Percentiles rank a stretch among this genome's conserved stretches.
phyloP scores from a whole-genome alignment of 345 rosid species.

The Pistacia atlantica region DNA sequence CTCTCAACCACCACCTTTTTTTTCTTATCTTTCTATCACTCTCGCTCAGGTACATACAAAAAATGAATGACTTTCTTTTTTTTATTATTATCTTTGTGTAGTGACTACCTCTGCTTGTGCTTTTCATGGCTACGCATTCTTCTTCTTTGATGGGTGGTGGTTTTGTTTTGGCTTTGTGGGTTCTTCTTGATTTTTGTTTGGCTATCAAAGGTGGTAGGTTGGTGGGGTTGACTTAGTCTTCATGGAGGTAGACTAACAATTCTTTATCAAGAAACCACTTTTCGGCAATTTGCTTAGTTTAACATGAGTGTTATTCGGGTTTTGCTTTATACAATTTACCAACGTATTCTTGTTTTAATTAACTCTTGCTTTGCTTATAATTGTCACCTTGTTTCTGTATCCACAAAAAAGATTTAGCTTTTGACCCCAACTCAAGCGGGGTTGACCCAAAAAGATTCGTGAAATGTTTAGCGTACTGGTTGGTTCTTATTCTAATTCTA shows the following conservation, averaged over 20 bases:
- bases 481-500: not conserved
- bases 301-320: slow-evolving; percentile 7
- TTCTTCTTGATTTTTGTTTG: slow-evolving; percentile 22
- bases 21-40: not conserved
- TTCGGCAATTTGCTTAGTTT: slow-evolving; percentile 29
- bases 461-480: not conserved
- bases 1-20: slow-evolving; percentile 36
- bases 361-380: slow-evolving; percentile 1
- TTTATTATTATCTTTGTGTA: slow-evolving; percentile 23
- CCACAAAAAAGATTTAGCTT: slow-evolving; percentile 12
- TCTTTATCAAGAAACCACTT: slow-evolving; percentile 20
- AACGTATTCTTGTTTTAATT: slow-evolving; percentile 11
- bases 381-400: slow-evolving; percentile 27
- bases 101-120: slow-evolving; percentile 33
- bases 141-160: slow-evolving; percentile 29
- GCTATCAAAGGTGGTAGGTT: slow-evolving; percentile 76
- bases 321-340: slow-evolving; percentile 19
- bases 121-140: slow-evolving; percentile 23
- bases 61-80: slow-evolving; percentile 14
- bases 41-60: slow-evolving; percentile 33
- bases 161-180: slow-evolving; percentile 31
- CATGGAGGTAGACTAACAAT: slow-evolving; percentile 20
- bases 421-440: slow-evolving; percentile 14
- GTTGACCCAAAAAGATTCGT: slow-evolving; percentile 10
- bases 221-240: slow-evolving; percentile 78